Evolutionary conservation across 1,284 basidiomycete species (phyloP).

Genomic region (Apiotrichum laibachii): DNA sequence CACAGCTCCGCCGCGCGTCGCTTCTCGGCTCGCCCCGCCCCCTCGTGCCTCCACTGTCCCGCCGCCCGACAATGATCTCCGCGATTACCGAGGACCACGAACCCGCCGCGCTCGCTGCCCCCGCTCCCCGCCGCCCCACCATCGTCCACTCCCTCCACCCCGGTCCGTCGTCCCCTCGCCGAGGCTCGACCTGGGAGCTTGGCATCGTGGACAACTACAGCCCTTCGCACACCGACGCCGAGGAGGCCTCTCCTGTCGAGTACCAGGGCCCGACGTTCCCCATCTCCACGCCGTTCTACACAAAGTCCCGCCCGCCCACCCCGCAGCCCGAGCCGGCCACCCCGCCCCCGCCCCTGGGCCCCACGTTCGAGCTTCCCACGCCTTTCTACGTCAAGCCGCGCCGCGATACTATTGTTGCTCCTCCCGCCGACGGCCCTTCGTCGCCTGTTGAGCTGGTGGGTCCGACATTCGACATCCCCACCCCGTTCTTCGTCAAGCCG

Average conservation of each 20-base stretch:
- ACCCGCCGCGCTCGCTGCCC: background rate
- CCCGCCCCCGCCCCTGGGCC: background rate
- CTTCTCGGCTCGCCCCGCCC: background rate
- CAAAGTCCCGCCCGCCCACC: background rate
- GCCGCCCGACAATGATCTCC: background rate
- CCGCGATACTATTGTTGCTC: background rate
- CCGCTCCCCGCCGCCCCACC: background rate
- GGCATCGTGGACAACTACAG: background rate
- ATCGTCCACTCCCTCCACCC: background rate
- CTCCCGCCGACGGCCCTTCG: background rate
- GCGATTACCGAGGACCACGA: background rate
- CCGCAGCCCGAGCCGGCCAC: background rate
- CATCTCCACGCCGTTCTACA: slow-evolving; percentile 2
- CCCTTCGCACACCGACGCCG: background rate
- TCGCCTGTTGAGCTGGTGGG: background rate
- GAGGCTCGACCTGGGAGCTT: background rate
- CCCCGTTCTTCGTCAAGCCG: background rate
- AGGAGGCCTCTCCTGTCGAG: background rate
- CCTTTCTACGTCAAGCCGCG: background rate
- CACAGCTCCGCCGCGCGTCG: background rate
- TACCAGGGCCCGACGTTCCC: background rate
- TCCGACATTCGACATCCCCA: background rate
- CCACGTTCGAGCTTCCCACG: background rate
- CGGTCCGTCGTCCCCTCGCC: background rate
- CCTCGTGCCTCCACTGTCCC: background rate